phyloP scores from a whole-genome alignment of 148 eudicot genomes.

The Rhododendron ferrugineum region DNA sequence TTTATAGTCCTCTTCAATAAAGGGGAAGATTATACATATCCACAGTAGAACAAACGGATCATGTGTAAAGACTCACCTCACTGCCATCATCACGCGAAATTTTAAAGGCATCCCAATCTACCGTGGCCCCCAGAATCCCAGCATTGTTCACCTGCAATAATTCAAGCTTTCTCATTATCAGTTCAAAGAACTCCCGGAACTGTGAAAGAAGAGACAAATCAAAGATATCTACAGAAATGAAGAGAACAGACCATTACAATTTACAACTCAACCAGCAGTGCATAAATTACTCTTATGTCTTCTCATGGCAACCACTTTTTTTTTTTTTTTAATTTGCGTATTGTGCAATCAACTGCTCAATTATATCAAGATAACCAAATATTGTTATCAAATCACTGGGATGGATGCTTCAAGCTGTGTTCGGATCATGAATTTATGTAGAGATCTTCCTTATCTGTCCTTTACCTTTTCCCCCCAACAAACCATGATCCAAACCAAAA shows the following conservation, averaged over 20 bases:
- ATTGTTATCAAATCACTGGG: neutral
- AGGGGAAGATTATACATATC: too few species aligned
- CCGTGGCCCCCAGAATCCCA: neutral
- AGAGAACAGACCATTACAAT: neutral
- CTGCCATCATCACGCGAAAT: neutral
- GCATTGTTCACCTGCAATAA: constrained; percentile 1
- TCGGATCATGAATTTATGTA: neutral
- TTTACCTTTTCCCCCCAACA: too few species aligned
- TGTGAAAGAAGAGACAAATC: neutral
- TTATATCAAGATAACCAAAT: neutral
- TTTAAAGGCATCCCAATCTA: neutral
- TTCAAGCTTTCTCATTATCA: neutral
- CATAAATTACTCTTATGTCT: too few species aligned
- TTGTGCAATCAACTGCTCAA: neutral
- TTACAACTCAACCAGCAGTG: neutral
- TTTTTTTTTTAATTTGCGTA: too few species aligned
- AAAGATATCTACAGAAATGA: neutral
- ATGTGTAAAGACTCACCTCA: neutral
- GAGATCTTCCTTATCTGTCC: too few species aligned
- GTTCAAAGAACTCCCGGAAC: neutral
- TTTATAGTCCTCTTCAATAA: too few species aligned
- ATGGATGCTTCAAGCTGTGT: neutral
- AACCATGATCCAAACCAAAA: too few species aligned
- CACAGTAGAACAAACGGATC: neutral
- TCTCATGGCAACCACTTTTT: too few species aligned